Evolutionary conservation across 2,329 filamentous ascomycete species (phyloP), one percentile per base, ranked within the genome.

Genomic region (Onygenales sp.): DNA sequence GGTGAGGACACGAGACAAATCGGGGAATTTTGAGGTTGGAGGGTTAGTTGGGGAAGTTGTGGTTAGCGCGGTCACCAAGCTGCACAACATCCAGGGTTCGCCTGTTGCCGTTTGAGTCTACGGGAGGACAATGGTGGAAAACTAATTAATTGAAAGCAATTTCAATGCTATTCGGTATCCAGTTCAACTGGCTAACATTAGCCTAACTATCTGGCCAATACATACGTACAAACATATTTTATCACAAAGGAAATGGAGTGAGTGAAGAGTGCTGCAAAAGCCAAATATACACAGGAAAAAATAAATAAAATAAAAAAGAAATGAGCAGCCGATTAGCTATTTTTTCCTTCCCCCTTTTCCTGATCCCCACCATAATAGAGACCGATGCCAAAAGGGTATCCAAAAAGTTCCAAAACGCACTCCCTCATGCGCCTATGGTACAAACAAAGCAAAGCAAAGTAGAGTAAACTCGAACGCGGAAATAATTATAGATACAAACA

Each of bases 391-490:
- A 45, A 14, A 46, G 32, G 44, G 32, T 35, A 35, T 47, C 32
- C 14, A 14, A 31, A 47, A 47, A 13, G 31, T 31, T 33, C 31
- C 44, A 35, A 36, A 32, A 36, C 43, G 6, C 31, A 17, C 21
- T 32, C 49, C 21, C 39, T 39, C 39, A 47, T 14, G 44, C 44
- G 44, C 44, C 44, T 47, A 36, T 41, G 36, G 27, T 17, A 53
- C n/a, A 42, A 44, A 36, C 17, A 53, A 42, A 55, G 17, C 13
- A 36, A 53, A 46, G 42, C 14, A 52, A 48, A 44, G 35, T 21
- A 52, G 43, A 44, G 35, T 21, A 38, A 47, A 52, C 48, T 27
- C 9, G 14, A 17, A 53, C 49, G 1, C 9, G 7, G 14, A 10
- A 3, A 38, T n/a, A 52, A 42, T 32, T 11, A 44, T 38, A 43